Evolutionary conservation across 345 rosid genomes (phyloP), one percentile per base, ranked within the genome.

Genomic region (Ailanthus altissimus): DNA sequence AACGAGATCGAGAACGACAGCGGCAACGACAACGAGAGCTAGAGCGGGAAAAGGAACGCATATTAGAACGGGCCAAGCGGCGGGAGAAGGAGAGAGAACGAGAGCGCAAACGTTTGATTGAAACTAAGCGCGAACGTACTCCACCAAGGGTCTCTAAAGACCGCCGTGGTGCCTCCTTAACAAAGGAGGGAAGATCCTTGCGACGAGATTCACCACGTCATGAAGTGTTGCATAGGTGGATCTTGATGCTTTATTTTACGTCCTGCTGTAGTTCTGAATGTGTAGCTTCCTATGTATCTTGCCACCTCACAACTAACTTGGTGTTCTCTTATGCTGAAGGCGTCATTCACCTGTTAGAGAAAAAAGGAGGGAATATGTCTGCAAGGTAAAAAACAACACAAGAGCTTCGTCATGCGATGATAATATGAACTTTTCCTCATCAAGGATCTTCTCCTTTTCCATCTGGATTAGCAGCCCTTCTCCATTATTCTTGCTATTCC

Each of bases 291-390:
- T 87, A 82, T 84, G 67, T 83, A 75, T 89, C 88, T 83, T 83
- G 81, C 85, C 78, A 81, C 85, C 84, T 81, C 88, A 40, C 62
- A 80, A 88, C 98, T 96, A 87, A 93, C 93, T 87, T 84, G 82
- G 60, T 91, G 83, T 87, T 95, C 94, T 93, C 86, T 91, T 89
- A 87, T 93, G 92, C 91, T 96, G 99, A 96, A 93, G 98, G 99
- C 98, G 91, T 70, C 90, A 81, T 79, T 88, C 99, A 89, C 98
- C 97, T 42, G 78, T 88, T 90, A 92, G 86, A 87, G 96, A 94
- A 82, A 88, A 92, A 91, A 89, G 97, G 82, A 93, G 98, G 85
- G 98, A 96, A 80, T 93, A 96, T 92, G 84, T 90, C 79, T 92
- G 97, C 97, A 96, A 96, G 99, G 98, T 96, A 93, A 92, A 88